A percentile compares a stretch with the other conserved stretches of the same genome.
Evolutionary conservation across 2,329 filamentous ascomycete species (phyloP).

Genomic region (Fusarium gaditjirri): DNA sequence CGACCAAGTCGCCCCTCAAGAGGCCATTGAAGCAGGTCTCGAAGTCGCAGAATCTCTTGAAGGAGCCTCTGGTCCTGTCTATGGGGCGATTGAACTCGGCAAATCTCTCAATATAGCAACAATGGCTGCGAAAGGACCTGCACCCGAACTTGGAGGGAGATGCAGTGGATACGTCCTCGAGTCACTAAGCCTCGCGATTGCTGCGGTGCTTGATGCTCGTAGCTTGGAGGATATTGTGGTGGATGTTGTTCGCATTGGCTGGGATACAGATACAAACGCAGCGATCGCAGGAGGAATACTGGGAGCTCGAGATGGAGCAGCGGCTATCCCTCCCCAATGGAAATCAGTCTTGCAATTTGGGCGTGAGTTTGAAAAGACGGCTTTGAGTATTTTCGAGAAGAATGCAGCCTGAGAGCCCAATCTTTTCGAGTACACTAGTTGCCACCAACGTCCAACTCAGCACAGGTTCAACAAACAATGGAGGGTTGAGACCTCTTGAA

Average conservation of each 20-base stretch:
- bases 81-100: constrained; percentile 45
- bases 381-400: constrained; percentile 3
- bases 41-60: constrained; percentile 40
- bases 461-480: too few species aligned
- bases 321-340: constrained; percentile 56
- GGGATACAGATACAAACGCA: constrained; percentile 59
- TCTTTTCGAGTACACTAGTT: too few species aligned
- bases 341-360: constrained; percentile 52
- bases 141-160: constrained; percentile 39
- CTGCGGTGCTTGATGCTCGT: constrained; percentile 54
- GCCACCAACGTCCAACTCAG: accelerated
- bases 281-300: constrained; percentile 59
- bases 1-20: constrained; percentile 29
- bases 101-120: constrained; percentile 38
- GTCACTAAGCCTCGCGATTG: constrained; percentile 54
- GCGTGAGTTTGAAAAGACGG: constrained; percentile 47
- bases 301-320: constrained; percentile 56
- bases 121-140: constrained; percentile 49
- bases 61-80: constrained; percentile 28
- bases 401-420: not conserved
- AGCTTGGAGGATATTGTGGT: constrained; percentile 56
- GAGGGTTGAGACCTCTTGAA: too few species aligned
- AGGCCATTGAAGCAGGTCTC: constrained; percentile 47
- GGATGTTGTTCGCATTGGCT: constrained; percentile 57
- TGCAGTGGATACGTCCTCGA: constrained; percentile 57